A percentile compares a stretch with the other conserved stretches of the same genome.
phyloP scores from a whole-genome alignment of 139 green algal genomes.

The Chlorella sp. region DNA sequence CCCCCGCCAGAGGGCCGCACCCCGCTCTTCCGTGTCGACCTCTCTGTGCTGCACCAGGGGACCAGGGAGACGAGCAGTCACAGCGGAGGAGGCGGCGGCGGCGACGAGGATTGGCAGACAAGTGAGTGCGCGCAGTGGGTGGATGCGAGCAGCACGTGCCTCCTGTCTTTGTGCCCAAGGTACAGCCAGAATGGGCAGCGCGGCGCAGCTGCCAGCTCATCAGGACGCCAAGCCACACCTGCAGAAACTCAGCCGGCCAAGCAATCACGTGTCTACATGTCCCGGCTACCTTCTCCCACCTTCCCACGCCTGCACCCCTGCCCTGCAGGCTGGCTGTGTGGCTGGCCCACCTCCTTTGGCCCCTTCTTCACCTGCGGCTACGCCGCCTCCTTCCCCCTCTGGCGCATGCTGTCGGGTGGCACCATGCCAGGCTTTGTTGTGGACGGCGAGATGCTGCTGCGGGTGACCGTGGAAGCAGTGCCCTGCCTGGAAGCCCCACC shows the following conservation, averaged over 20 bases:
- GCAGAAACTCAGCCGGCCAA: too few species aligned
- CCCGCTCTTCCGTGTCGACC: not conserved
- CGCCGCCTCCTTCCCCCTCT: not conserved
- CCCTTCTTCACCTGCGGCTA: not conserved
- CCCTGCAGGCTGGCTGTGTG: not conserved
- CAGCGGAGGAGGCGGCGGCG: not conserved
- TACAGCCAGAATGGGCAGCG: too few species aligned
- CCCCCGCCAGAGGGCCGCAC: not conserved
- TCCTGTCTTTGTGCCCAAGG: too few species aligned
- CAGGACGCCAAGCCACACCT: too few species aligned
- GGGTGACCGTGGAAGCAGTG: not conserved
- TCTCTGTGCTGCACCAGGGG: not conserved
- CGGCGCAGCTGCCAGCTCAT: too few species aligned
- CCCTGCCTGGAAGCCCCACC: too few species aligned
- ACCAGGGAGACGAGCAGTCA: too few species aligned
- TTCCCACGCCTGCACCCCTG: not conserved
- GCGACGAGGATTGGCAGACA: not conserved
- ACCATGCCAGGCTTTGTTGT: not conserved
- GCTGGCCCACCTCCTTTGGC: not conserved
- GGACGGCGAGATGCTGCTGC: conserved; percentile 18
- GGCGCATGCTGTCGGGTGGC: not conserved
- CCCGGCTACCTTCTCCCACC: not conserved
- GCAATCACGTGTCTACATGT: too few species aligned
- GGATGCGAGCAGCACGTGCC: not conserved
- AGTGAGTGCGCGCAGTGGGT: not conserved